Evolutionary conservation across 495 filamentous ascomycete genomes (phyloP), one percentile per base, ranked within the genome.

Genomic region (Podospora tetraspora): DNA sequence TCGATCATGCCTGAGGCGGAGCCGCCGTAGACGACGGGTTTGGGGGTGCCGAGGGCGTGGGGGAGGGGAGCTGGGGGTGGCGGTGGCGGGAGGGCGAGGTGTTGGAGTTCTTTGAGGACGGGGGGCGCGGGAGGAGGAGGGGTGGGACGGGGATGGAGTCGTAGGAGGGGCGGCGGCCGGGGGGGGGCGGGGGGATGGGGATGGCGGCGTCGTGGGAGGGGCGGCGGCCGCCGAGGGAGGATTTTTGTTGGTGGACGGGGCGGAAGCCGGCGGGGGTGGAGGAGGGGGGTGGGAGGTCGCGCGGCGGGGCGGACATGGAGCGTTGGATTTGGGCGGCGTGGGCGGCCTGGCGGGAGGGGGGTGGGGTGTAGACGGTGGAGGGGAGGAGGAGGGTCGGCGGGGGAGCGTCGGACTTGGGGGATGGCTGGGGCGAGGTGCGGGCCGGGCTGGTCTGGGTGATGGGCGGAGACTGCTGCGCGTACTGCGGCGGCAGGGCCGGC

Each of bases 91-190:
- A 73, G 81, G 29, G 88, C 88, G 10, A 97, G 85, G 78, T 97
- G 93, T 74, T 93, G 90, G n/a, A 96, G 86, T 70, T 97, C 91
- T 62, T 89, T 88, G 56, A 97, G 82, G 32, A 96, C 85, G 12
- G 90, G 88, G 34, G 79, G 79, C 9, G 79, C 79, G 1, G 82
- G 83, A 0, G 82, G 83, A 2, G 84, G 83, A 6, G 83, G 83
- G 84, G 83, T 0, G 83, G 83, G 27, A 79, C 78, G 56, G 82
- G 79, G 67, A 82, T 80, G 30, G 52, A 52, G 58, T 83, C 78
- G 43, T 79, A 72, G 29, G 73, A 80, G 16, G 75, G 68, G 56
- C 71, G 72, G 58, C 77, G 75, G 27, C 69, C 71, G 62, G 76
- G 76, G 0, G 34, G n/a, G 43, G 43, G n/a, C 25, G 37, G 63